Conservation (phyloP, 805 yeast genomes). For the Starmerella geochares region DNA sequence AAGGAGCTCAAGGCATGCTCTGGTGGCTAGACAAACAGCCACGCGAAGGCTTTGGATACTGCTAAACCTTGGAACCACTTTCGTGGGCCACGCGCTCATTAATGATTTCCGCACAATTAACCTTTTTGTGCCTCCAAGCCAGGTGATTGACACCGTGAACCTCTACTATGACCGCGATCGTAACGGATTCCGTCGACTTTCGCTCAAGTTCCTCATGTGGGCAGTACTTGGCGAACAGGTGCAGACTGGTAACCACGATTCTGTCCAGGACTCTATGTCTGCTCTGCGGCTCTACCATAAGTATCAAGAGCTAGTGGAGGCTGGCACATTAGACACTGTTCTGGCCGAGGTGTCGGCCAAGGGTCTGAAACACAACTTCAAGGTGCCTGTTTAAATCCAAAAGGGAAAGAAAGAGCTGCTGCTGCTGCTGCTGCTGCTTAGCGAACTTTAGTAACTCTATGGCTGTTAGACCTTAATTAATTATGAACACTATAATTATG, state of each 20-base stretch:
- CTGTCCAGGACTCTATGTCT: constrained; percentile 88
- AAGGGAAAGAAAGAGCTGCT: not conserved
- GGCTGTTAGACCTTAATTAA: too few relatives aligned
- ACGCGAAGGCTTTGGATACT: constrained; percentile 85
- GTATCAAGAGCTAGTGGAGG: constrained; percentile 50
- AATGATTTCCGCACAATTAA: constrained; percentile 92
- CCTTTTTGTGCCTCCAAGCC: constrained; percentile 71
- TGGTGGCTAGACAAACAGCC: constrained; percentile 72
- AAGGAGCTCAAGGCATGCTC: constrained; percentile 46
- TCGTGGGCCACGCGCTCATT: constrained; percentile 87
- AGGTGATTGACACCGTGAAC: constrained; percentile 82
- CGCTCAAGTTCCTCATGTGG: constrained; percentile 79
- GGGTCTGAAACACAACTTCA: constrained; percentile 33
- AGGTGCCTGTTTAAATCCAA: constrained; percentile 22
- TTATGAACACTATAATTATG: not conserved
- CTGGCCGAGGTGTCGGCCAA: constrained; percentile 53
- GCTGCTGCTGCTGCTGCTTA: too few relatives aligned
- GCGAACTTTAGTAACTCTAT: too few relatives aligned
- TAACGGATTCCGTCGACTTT: constrained; percentile 53
- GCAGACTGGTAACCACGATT: constrained; percentile 90
- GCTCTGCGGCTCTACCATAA: constrained; percentile 70
- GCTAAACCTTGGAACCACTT: constrained; percentile 76
- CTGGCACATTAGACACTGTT: constrained; percentile 50
- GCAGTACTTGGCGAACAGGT: constrained; percentile 62
- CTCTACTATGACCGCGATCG: constrained; percentile 64